Base-by-base conservation (phyloP, 2,329 filamentous ascomycete genomes). In the Chaetothyriales sp. region DNA sequence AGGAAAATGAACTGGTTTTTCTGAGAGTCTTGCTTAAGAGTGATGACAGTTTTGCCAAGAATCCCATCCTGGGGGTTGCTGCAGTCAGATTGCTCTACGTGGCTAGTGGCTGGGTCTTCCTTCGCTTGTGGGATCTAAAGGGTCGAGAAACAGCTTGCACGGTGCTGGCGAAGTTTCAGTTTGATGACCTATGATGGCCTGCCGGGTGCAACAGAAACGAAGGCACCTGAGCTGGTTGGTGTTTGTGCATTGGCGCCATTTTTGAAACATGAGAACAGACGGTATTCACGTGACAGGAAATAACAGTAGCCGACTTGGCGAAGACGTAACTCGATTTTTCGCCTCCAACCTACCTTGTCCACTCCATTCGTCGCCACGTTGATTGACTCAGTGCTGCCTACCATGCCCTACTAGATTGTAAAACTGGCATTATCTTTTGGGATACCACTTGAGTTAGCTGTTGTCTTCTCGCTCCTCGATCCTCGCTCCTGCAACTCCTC, bases 11-110 rank as follows among this genome's bases (percentile, higher is more conserved):
- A 39, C 28, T 60, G 45, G 51, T 54, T n/a, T 59, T 59, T 43
- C 42, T 60, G 12, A 51, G 58, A 4, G 53, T 60, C 47, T 47
- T 60, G 32, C 54, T 59, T 49, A 60, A 60, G 52, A 57, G 55
- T 32, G 58, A 60, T 43, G 58, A 60, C 28, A 47, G 49, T n/a
- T 60, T 56, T 51, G 53, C 55, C 1, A 53, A 47, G 18, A 59
- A 60, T 39, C 58, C 56, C 1, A 55, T 57, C 12, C 51, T 57
- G 28, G 57, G 53, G 12, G 57, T 60, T n/a, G 43, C 49, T 18
- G 53, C 56, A 8, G 58, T 59, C 28, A 45, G 56, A 39, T 18
- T 60, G n/a, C n/a, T 51, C n/a, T 59, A 59, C 19, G 55, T 56
- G 7, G 25, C 39, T 18, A 36, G 48, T 28, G 58, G 53, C 3